Percentiles rank a stretch among this genome's conserved stretches.
Evolutionary conservation across 257 asterid genomes (phyloP).

Genomic region (Thymus mandschuricus): DNA sequence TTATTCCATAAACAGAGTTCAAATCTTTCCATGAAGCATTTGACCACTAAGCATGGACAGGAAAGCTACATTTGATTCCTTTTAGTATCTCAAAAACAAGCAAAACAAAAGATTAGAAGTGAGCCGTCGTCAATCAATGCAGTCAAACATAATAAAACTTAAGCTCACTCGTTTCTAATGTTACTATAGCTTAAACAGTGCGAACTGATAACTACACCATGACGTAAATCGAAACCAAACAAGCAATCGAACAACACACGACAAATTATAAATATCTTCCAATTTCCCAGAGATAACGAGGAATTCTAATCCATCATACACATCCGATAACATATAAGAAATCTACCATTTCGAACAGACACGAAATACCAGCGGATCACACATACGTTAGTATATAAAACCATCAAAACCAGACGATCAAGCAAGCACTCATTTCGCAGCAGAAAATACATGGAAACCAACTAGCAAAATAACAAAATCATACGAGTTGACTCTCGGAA

Average conservation of each 20-base stretch:
- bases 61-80: conserved; percentile 25
- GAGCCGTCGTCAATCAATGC: conserved; percentile 34
- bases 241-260: not conserved
- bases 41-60: not conserved
- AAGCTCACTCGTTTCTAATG: conserved; percentile 14
- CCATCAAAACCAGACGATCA: conserved; percentile 15
- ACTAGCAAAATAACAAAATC: conserved; percentile 4
- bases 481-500: conserved; percentile 6
- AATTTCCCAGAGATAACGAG: not conserved
- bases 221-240: not conserved
- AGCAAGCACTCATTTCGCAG: conserved; percentile 7
- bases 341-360: not conserved
- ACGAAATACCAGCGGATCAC: conserved; percentile 11
- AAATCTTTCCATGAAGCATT: conserved; percentile 2
- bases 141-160: not conserved
- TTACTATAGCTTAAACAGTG: not conserved
- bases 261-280: not conserved
- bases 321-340: not conserved
- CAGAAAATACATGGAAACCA: not conserved
- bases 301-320: not conserved
- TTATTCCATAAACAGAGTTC: not conserved
- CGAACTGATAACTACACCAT: not conserved
- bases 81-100: not conserved
- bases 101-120: not conserved
- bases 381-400: not conserved